phyloP scores from a whole-genome alignment of 163 green algal genomes.

The Volvox carteri region DNA sequence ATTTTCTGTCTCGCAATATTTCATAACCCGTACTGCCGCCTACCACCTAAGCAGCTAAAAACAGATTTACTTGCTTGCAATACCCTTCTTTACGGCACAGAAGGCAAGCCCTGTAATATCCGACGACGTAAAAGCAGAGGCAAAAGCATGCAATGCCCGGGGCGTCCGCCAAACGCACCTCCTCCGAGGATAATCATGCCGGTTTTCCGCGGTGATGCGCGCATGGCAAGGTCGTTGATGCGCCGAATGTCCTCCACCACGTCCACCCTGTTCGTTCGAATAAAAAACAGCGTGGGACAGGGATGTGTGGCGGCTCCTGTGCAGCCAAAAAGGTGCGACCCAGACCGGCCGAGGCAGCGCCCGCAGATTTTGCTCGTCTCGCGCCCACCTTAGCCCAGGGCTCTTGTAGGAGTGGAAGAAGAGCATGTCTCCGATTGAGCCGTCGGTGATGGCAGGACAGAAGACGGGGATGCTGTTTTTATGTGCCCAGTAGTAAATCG shows the following conservation, averaged over 20 bases:
- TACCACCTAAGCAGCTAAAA: too few species aligned
- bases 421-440: slow-evolving; percentile 98
- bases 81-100: too few species aligned
- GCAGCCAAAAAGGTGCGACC: too few species aligned
- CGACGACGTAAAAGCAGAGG: too few species aligned
- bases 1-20: too few species aligned
- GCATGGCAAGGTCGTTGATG: slow-evolving; percentile 96
- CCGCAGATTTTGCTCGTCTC: too few species aligned
- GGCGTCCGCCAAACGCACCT: slow-evolving; percentile 72
- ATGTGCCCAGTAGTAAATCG: slow-evolving; percentile 94
- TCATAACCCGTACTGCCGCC: too few species aligned
- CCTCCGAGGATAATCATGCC: slow-evolving; percentile 93
- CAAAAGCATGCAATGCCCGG: too few species aligned
- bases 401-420: slow-evolving; percentile 98
- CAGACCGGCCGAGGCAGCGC: too few species aligned
- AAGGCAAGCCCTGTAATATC: too few species aligned
- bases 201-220: slow-evolving; percentile 84
- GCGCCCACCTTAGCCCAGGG: slow-evolving; percentile 75
- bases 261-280: slow-evolving; percentile 75
- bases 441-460: slow-evolving; percentile 97
- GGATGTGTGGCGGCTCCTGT: too few species aligned
- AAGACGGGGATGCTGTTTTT: slow-evolving; percentile 97
- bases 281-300: neutral
- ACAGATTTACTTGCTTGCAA: too few species aligned
- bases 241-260: slow-evolving; percentile 93